Conservation (phyloP, 768 basidiomycete genomes). For the Pleurotus giganteus region DNA sequence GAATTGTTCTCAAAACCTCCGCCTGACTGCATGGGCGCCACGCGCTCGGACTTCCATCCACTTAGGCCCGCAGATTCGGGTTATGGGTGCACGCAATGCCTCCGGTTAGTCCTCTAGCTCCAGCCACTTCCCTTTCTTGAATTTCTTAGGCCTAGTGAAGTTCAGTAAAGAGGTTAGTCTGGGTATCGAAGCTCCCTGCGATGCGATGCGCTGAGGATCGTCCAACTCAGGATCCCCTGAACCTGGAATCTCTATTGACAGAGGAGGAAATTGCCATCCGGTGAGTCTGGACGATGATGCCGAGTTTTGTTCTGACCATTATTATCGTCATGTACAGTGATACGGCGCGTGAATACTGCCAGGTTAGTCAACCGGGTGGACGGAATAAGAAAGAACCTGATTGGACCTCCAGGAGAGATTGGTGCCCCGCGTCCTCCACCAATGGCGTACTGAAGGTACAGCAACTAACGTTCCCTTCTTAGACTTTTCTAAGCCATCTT, state of each 20-base stretch:
- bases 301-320: background rate
- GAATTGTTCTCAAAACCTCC: conserved; percentile 2
- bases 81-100: background rate
- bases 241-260: conserved; percentile 73
- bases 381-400: background rate
- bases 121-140: background rate
- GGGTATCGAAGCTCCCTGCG: background rate
- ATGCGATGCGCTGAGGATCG: background rate
- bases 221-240: conserved; percentile 75
- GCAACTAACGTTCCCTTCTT: background rate
- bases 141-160: conserved; percentile 4
- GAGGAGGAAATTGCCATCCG: conserved; percentile 90
- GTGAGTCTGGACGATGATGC: conserved; percentile 36
- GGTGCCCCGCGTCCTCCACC: conserved; percentile 83
- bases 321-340: conserved; percentile 47
- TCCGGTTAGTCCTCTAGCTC: background rate
- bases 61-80: background rate
- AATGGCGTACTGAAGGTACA: conserved; percentile 84
- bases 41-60: background rate
- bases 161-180: conserved; percentile 14
- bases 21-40: background rate
- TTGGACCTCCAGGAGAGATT: conserved; percentile 65
- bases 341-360: conserved; percentile 76
- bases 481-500: background rate
- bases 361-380: conserved; percentile 43